Base-by-base conservation (phyloP, 805 yeast genomes). In the Myxozyma nipponensis region DNA sequence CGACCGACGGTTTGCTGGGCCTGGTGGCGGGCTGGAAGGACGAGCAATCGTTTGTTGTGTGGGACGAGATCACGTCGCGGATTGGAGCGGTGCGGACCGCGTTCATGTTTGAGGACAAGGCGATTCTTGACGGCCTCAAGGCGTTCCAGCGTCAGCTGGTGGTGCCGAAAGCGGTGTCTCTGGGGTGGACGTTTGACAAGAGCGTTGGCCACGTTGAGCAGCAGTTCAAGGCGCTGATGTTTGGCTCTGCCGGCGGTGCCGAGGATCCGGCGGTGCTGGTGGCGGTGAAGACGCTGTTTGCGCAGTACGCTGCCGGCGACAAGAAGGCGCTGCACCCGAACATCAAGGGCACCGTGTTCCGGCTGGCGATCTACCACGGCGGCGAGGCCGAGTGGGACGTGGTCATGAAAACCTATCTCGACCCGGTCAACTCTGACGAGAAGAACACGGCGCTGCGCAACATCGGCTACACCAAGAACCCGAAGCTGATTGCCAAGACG, bases 251-350 rank as follows among this genome's bases (percentile, higher is more conserved):
- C 2, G 67, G 66, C 25, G 47, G 56, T 18, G 62, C 62, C 25
- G 70, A 60, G 22, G 71, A 62, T 34, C 62, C 62, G 47, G 71
- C 65, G 46, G 67, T 64, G 34, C 62, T 65, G 39, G 61, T 61
- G 28, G 56, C 55, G 17, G 72, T 70, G 18, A 57, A 66, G 46
- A 61, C 52, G 17, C 69, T 77, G 62, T 86, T 84, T 66, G 72
- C 69, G 5, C 71, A 72, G 38, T 84, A 72, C 62, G 70, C 75
- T 44, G 69, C 72, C 10, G 93, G 93, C 55, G 85, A 84, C 64
- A 75, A 76, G 58, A 69, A 73, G 26, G 86, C 87, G 30, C 74
- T 88, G 57, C 80, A 86, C 66, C 86, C 95, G 50, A 82, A 86
- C 70, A 69, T 87, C 60, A 79, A 86, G 68, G 77, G 76, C 3